These are phyloP conservation scores for Obelidium mucronatum DNA, from an alignment of 192 early-diverging fungal species.

Conservation along the genomic window DNA sequence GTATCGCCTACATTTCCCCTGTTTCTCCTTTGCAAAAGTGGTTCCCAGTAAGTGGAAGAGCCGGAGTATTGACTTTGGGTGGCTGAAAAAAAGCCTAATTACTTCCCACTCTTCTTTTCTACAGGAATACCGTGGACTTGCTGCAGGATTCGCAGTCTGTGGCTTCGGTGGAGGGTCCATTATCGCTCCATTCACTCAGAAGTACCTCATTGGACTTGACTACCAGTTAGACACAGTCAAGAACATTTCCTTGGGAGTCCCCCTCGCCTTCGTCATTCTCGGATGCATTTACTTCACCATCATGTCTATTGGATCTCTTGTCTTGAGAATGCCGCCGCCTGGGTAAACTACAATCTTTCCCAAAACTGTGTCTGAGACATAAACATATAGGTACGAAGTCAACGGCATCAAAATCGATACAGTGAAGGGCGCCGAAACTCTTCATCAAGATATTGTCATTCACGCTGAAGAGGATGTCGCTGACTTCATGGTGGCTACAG, in stretches of 20 bases:
- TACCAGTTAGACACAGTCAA: slow-evolving; percentile 34
- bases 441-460: slow-evolving; percentile 7
- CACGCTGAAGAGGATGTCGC: not conserved
- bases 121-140: slow-evolving; percentile 62
- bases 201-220: slow-evolving; percentile 52
- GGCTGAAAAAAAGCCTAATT: too few species aligned
- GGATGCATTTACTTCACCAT: slow-evolving; percentile 67
- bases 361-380: not conserved
- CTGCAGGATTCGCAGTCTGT: slow-evolving; percentile 78
- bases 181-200: slow-evolving; percentile 71
- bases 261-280: slow-evolving; percentile 69
- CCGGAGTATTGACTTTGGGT: slow-evolving; percentile 36
- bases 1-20: slow-evolving; percentile 76
- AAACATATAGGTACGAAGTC: slow-evolving; percentile 67
- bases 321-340: slow-evolving; percentile 58
- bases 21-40: slow-evolving; percentile 79
- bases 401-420: slow-evolving; percentile 66
- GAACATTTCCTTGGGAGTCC: slow-evolving; percentile 56
- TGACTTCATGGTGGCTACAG: not conserved
- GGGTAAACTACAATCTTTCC: not conserved
- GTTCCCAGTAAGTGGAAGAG: slow-evolving; percentile 61
- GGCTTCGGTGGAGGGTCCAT: slow-evolving; percentile 80
- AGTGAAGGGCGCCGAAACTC: slow-evolving; percentile 40
- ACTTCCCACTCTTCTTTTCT: not conserved
- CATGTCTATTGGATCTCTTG: slow-evolving; percentile 50